Base-by-base conservation (phyloP, 179 eudicot genomes). In the Silene vulgaris region DNA sequence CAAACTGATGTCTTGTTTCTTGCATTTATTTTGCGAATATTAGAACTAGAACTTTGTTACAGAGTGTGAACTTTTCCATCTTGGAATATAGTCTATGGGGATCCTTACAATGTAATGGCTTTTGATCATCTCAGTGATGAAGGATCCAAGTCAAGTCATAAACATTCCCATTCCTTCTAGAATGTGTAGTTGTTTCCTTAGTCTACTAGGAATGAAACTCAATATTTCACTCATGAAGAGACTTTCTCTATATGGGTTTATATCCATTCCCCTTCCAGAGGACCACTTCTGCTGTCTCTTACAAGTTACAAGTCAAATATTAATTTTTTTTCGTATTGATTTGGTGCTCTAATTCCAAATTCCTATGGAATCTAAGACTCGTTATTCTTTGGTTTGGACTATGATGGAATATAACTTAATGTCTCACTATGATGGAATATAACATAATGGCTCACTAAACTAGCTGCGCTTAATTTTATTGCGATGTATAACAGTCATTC, bases 311-410 rank as follows among this genome's bases (percentile, higher is more conserved):
- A 26, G 40, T 65, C 35, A 29, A 28, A 37, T 37, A 9, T 43
- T n/a, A 19, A 20, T 69, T 43, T 45, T 8, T 11, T 60, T 40
- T 29, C 65, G 26, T 3, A 9, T 77, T 26, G 62, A 37, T 78
- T 71, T 70, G 71, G 28, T 71, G 48, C 70, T 56, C 74, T 52
- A 40, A 40, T 40, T 40, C 48, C 48, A 40, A 40, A 40, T 40
- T 1, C 5, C 48, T 1, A 40, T 40, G 48, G 48, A 40, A 40
- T 40, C 48, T 0, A 40, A 40, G 48, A 40, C 48, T 8, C 48
- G 12, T 40, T 40, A 40, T 40, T 7, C 48, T 40, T 40, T 40
- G 11, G 12, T 35, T 35, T 35, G 48, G 48, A 40, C 48, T 8
- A 8, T 40, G 48, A 40, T 40, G 48, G 48, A 40, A 40, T 40